Percentiles rank a stretch among this genome's conserved stretches.
Evolutionary conservation across 1,284 basidiomycete genomes (phyloP).

Genomic region (Heliocybe sulcata): DNA sequence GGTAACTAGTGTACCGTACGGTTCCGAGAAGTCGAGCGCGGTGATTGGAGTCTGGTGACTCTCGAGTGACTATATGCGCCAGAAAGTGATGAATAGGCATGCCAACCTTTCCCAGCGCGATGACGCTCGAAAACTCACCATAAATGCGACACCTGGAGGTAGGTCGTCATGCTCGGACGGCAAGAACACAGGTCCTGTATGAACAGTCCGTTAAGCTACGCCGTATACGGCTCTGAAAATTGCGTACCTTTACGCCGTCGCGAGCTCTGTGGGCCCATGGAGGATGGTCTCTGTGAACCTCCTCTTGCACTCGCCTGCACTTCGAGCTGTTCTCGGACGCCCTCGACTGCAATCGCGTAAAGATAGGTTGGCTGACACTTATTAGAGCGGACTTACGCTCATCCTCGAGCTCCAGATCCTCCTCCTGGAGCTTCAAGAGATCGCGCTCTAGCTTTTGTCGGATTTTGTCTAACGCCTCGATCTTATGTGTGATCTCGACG

Average conservation of each 20-base stretch:
- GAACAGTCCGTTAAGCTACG: slow-evolving; percentile 15
- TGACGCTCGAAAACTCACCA: slow-evolving; percentile 47
- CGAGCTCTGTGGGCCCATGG: slow-evolving; percentile 51
- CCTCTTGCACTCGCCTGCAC: slow-evolving; percentile 47
- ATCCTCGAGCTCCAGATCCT: slow-evolving; percentile 93
- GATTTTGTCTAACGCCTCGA: slow-evolving; percentile 79
- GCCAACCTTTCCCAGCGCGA: slow-evolving; percentile 2
- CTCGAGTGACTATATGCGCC: slow-evolving; percentile 59
- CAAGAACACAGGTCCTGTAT: slow-evolving; percentile 83
- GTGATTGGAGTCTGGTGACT: slow-evolving; percentile 80
- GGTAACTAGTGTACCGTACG: slow-evolving; percentile 90
- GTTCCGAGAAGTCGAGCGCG: slow-evolving; percentile 93
- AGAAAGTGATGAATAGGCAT: background rate
- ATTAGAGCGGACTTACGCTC: slow-evolving; percentile 53
- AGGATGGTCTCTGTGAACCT: slow-evolving; percentile 20
- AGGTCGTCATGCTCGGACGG: slow-evolving; percentile 97
- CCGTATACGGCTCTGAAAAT: slow-evolving; percentile 3
- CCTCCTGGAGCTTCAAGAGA: slow-evolving; percentile 85
- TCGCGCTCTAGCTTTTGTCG: slow-evolving; percentile 78
- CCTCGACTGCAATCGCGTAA: slow-evolving; percentile 53
- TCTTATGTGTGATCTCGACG: slow-evolving; percentile 81
- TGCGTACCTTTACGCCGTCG: slow-evolving; percentile 66
- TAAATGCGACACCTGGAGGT: slow-evolving; percentile 92
- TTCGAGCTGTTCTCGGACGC: slow-evolving; percentile 77
- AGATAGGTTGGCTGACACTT: background rate